Base-by-base conservation (phyloP, 2,329 filamentous ascomycete genomes). In the Blastomyces gilchristii region DNA sequence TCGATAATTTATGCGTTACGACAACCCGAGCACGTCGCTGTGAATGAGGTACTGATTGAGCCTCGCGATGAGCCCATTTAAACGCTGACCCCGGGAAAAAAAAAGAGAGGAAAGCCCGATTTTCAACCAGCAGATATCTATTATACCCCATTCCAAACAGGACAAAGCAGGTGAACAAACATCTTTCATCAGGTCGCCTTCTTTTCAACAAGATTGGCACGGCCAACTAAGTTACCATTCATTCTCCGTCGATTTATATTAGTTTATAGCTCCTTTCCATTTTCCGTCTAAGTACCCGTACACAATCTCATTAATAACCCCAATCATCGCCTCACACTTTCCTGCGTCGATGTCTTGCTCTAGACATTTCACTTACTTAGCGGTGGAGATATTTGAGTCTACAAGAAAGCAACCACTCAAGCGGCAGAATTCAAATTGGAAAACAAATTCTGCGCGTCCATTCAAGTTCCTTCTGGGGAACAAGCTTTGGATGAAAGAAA, bases 31-130 rank as follows among this genome's bases (percentile, higher is more conserved):
- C 86, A 92, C 75, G 88, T 92, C 53, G 84, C 87, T 50, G 86
- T 93, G 1, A 93, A 93, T 67, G 89, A 93, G 78, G 82, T 93
- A 3, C 73, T 93, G 72, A 88, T 93, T 49, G 88, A 91, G 78
- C 88, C 88, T 16, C 78, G 88, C 56, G 88, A 90, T 68, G 88
- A 90, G 77, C 88, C 88, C 12, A 89, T 89, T 65, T 90, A 71
- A 65, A 45, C n/a, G 16, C 18, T 8, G 37, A 39, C 3, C 16
- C 7, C 28, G n/a, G n/a, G n/a, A 31, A n/a, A 39, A n/a, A 12
- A 37, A 39, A 9, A n/a, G 37, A 28, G 14, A 37, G 5, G 37
- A 18, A 12, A 41, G 2, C 31, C 11, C 16, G 3, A n/a, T 22
- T 58, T 58, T 43, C 54, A 39, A 43, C 54, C 54, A 58, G 37